A percentile compares a stretch with the other conserved stretches of the same genome.
phyloP scores from a whole-genome alignment of 768 basidiomycete genomes.

The Rhodocollybia butyracea region DNA sequence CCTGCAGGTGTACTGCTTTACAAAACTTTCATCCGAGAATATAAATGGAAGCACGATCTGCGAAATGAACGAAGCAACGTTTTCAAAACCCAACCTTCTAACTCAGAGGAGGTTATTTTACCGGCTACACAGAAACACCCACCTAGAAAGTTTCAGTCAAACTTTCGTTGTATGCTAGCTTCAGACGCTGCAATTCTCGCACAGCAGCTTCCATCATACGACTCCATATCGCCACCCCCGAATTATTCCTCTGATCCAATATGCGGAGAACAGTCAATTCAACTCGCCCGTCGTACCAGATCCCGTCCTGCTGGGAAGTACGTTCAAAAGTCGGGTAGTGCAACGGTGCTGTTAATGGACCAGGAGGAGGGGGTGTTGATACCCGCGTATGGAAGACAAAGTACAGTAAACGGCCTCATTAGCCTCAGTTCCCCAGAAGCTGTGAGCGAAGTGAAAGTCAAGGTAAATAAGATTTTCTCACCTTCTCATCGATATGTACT shows the following conservation, averaged over 20 bases:
- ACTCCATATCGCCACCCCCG: conserved; percentile 48
- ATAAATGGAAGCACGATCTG: background rate
- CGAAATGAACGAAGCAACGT: background rate
- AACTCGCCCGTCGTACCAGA: conserved; percentile 37
- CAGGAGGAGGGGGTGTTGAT: conserved; percentile 36
- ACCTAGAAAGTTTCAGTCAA: background rate
- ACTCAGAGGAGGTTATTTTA: too few relatives aligned
- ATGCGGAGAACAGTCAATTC: conserved; percentile 50
- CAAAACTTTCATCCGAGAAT: background rate
- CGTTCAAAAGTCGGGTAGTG: conserved; percentile 33
- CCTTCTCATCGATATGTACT: background rate
- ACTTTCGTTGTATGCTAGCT: conserved; percentile 6
- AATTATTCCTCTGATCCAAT: conserved; percentile 54
- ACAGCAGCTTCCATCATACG: conserved; percentile 44
- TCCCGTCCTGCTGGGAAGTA: conserved; percentile 37
- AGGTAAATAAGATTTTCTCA: conserved; percentile 29
- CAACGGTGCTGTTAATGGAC: conserved; percentile 41
- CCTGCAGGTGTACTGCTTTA: background rate
- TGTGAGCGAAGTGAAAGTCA: conserved; percentile 40
- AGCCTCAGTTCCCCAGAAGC: conserved; percentile 34
- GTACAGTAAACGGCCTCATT: conserved; percentile 39
- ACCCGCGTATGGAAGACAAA: conserved; percentile 45
- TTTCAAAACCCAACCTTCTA: background rate
- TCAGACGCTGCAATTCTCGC: conserved; percentile 5
- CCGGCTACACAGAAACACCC: background rate